phyloP scores from a whole-genome alignment of 768 basidiomycete species.

The Leccinum ochraceum region DNA sequence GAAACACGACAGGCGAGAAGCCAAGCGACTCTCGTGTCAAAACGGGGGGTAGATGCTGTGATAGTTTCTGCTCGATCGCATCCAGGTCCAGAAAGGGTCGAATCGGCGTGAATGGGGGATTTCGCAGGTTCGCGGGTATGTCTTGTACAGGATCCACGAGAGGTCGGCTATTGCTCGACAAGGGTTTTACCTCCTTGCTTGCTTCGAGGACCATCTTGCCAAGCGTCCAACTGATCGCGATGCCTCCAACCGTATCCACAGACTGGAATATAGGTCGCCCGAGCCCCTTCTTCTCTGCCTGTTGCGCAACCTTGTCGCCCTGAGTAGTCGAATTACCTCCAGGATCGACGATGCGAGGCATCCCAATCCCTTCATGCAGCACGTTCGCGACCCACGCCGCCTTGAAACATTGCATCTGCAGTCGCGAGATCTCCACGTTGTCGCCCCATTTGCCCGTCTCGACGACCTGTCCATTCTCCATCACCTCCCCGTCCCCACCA shows the following conservation, averaged over 20 bases:
- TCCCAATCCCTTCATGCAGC: conserved; percentile 91
- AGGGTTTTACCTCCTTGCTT: conserved; percentile 74
- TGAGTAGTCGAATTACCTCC: conserved; percentile 75
- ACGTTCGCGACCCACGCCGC: conserved; percentile 98
- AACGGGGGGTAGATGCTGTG: conserved; percentile 65
- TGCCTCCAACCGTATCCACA: conserved; percentile 87
- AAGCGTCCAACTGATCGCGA: conserved; percentile 96
- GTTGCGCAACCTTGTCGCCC: conserved; percentile 67
- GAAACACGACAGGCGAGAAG: conserved; percentile 66
- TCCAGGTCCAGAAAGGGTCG: conserved; percentile 61
- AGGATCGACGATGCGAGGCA: conserved; percentile 87
- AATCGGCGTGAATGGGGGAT: conserved; percentile 57
- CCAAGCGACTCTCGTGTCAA: conserved; percentile 67
- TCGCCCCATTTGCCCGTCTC: conserved; percentile 68
- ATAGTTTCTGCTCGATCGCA: conserved; percentile 61
- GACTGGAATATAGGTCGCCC: conserved; percentile 88
- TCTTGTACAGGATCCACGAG: conserved; percentile 76
- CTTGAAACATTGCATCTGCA: conserved; percentile 99
- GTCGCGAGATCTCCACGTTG: conserved; percentile 75
- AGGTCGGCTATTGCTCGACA: conserved; percentile 49
- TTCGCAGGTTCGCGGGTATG: conserved; percentile 50
- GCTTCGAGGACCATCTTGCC: conserved; percentile 99
- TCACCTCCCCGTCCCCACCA: conserved; percentile 67
- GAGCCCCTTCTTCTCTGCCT: conserved; percentile 83
- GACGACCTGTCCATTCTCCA: conserved; percentile 59